Percentiles rank a stretch among this genome's conserved stretches.
Conservation (phyloP, 345 rosid species). For the Combretum micranthum region DNA sequence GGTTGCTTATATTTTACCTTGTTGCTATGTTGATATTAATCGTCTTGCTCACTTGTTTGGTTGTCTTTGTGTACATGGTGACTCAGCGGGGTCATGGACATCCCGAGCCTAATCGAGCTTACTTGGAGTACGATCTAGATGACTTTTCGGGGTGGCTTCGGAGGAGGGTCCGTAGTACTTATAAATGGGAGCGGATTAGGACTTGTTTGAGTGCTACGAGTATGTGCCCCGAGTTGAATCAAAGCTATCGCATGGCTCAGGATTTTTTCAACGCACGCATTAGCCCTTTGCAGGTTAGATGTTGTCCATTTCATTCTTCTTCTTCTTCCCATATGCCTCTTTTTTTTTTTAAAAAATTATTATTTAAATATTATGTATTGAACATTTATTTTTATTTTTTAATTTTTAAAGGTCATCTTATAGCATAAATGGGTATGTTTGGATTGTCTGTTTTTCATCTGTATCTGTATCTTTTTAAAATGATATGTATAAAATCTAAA, state of each 20-base stretch:
- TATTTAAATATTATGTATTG: no score
- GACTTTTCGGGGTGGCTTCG: conserved; percentile 78
- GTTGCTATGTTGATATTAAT: conserved; percentile 73
- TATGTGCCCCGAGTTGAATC: conserved; percentile 69
- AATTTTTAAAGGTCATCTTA: no score
- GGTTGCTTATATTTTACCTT: conserved; percentile 68
- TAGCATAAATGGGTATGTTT: no score
- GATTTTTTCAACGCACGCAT: conserved; percentile 86
- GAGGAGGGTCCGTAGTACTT: conserved; percentile 55
- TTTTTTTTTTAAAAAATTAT: no score
- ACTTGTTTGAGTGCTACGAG: conserved; percentile 56
- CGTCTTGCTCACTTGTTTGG: conserved; percentile 47
- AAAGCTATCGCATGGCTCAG: conserved; percentile 65
- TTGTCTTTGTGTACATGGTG: conserved; percentile 73
- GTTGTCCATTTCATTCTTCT: neutral
- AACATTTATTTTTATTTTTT: no score
- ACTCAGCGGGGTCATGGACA: conserved; percentile 75
- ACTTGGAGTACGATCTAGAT: conserved; percentile 70
- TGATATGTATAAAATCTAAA: no score
- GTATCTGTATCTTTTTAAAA: no score
- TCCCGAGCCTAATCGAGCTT: conserved; percentile 61
- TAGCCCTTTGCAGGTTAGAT: conserved; percentile 65
- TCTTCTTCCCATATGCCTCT: neutral
- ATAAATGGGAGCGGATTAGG: conserved; percentile 77
- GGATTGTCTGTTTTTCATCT: no score